Base-by-base conservation (phyloP, 2,329 filamentous ascomycete species). In the Aureobasidium sp. region DNA sequence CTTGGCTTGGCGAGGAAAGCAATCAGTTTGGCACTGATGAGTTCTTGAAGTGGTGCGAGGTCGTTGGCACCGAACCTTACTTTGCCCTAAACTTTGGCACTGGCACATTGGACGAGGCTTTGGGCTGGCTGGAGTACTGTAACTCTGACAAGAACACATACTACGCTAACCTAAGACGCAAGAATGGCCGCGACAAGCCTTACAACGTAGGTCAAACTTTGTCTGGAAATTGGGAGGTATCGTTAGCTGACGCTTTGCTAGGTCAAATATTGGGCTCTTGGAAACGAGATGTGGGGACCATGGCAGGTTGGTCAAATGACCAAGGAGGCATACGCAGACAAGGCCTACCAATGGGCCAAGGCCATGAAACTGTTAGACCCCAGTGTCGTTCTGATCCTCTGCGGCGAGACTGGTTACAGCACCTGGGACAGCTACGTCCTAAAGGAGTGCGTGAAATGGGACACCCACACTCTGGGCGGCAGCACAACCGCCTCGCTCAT, bases 1-100 rank as follows among this genome's bases (percentile, higher is more conserved):
- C 90, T 5, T 94, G 90, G 90, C 78, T 88, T 22, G 88, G 87
- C 37, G 83, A 83, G 1, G 90, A 94, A 77, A 84, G 80, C 31
- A 94, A 94, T 72, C 79, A 87, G 65, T 92, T 94, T 69, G 90
- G 90, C 62, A 94, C 90, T 0, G 89, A 94, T 72, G 90, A 94
- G 77, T 94, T 94, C 75, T 84, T 94, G 81, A 81, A 86, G 67
- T 93, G 89, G 89, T 90, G 89, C 65, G 81, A 87, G 67, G 78
- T 83, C 11, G 83, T 91, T 8, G 84, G 84, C 27, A 88, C 89
- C 0, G 87, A 92, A 77, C 90, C 90, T 5, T 94, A 91, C 72
- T 79, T 94, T 44, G 87, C 84, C 65, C 78, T 94, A 62, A 94
- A 94, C 77, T 87, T 94, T 73, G 90, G 89, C 62, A 94, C 90